Evolutionary conservation across 441 rosid genomes (phyloP), one percentile per base, ranked within the genome.

Genomic region (Isatis lusitanica): DNA sequence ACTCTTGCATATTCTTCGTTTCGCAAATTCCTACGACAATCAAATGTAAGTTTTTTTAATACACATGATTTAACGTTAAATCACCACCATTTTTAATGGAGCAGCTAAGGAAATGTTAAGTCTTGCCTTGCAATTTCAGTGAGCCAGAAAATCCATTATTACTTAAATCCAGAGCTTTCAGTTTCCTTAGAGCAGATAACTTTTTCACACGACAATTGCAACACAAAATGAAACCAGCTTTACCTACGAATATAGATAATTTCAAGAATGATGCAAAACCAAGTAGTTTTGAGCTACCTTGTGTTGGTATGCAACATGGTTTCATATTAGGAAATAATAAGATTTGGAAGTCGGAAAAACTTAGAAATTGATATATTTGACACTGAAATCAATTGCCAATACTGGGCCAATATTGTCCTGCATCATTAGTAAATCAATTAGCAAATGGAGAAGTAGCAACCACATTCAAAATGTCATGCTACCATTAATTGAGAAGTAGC

Each of bases 381-480:
- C 82, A 74, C 64, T 81, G 84, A 85, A 96, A 82, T 89, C 96
- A 84, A 96, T 87, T 55, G 90, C 96, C 79, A 96, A 89, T 62
- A 91, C 87, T 17, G 86, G 88, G 82, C 90, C 95, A 26, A 85
- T 73, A 66, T 81, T 85, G 66, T 84, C 82, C 98, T 93, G 98
- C 89, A 83, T 59, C 35, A 69, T 55, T 5, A 31, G 2, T 2
- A 43, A 18, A 53, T 30, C 70, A 66, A 51, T 51, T 53, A 60
- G 31, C 21, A 43, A 43, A 17, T 24, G 36, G 50, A 61, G 48
- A 64, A 42, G 28, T 46, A 63, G 21, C 1, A 63, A 62, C 59
- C 51, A 63, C 53, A 53, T 39, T 15, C 35, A 40, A 67, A n/a
- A 60, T 39, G 3, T 40, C 62, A 60, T 16, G 74, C 21, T 16